These are phyloP conservation scores for Tylopilus plumbeoviolaceoides DNA, from an alignment of 768 basidiomycete genomes.

Conservation along the genomic window DNA sequence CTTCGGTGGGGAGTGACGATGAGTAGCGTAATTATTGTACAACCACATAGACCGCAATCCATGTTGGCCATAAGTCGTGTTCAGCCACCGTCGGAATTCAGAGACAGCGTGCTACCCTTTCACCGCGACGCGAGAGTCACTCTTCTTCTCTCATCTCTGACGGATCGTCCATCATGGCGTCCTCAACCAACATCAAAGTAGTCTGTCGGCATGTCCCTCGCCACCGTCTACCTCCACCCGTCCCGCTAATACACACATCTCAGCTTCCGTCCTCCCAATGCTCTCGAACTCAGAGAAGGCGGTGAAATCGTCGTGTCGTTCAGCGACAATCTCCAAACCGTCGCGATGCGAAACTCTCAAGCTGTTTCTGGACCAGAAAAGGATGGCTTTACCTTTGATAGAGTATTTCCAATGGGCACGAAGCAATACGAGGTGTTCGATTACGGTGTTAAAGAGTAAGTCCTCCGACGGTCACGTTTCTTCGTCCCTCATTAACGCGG, in stretches of 20 bases:
- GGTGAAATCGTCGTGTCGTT: conserved; percentile 88
- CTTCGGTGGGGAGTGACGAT: conserved; percentile 46
- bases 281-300: conserved; percentile 84
- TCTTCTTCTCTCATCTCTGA: conserved; percentile 14
- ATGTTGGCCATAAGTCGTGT: conserved; percentile 1
- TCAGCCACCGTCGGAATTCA: conserved; percentile 32
- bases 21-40: conserved; percentile 23
- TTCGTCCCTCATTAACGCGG: conserved; percentile 17
- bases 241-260: conserved; percentile 5
- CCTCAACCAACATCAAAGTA: conserved; percentile 92
- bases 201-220: conserved; percentile 82
- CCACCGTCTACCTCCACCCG: not conserved
- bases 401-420: conserved; percentile 91
- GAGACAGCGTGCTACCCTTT: conserved; percentile 15
- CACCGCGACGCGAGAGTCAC: conserved; percentile 12
- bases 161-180: conserved; percentile 54
- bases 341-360: conserved; percentile 69
- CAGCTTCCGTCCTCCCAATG: conserved; percentile 94
- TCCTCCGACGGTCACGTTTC: conserved; percentile 14
- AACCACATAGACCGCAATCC: too few relatives aligned
- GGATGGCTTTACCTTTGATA: conserved; percentile 97
- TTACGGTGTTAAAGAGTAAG: conserved; percentile 96
- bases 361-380: conserved; percentile 82
- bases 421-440: conserved; percentile 94
- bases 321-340: conserved; percentile 81